Evolutionary conservation across 768 basidiomycete genomes (phyloP).

Genomic region (Rickenella mellea): DNA sequence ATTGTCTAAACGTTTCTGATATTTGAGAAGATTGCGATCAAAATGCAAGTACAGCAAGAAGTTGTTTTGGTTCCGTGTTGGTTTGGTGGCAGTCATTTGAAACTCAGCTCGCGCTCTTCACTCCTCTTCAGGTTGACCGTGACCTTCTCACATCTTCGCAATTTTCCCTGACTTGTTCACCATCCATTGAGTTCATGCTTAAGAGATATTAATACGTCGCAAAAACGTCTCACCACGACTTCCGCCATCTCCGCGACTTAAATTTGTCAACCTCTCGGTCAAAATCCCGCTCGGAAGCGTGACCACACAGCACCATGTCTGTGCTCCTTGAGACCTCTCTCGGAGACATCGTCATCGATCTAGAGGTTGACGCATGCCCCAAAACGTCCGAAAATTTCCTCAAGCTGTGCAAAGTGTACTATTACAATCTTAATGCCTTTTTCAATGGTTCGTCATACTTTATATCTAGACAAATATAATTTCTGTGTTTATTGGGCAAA

Average conservation of each 20-base stretch:
- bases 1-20: too few species aligned
- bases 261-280: not conserved
- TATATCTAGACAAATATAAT: not conserved
- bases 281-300: not conserved
- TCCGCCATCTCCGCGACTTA: not conserved
- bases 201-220: too few species aligned
- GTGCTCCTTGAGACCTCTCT: slow-evolving; percentile 95
- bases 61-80: too few species aligned
- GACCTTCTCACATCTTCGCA: too few species aligned
- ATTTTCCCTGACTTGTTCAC: too few species aligned
- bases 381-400: slow-evolving; percentile 92
- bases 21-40: too few species aligned
- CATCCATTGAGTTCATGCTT: too few species aligned
- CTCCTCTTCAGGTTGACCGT: too few species aligned
- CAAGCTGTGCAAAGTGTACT: slow-evolving; percentile 94
- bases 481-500: not conserved
- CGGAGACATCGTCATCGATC: slow-evolving; percentile 93
- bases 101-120: too few species aligned
- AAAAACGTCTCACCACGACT: not conserved
- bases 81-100: too few species aligned
- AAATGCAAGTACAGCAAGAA: too few species aligned
- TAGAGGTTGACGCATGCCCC: slow-evolving; percentile 87
- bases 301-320: slow-evolving; percentile 49
- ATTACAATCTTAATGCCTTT: slow-evolving; percentile 95
- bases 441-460: slow-evolving; percentile 73